These are phyloP conservation scores for Verticillium longisporum DNA, from an alignment of 2,329 filamentous ascomycete species.

Conservation along the genomic window DNA sequence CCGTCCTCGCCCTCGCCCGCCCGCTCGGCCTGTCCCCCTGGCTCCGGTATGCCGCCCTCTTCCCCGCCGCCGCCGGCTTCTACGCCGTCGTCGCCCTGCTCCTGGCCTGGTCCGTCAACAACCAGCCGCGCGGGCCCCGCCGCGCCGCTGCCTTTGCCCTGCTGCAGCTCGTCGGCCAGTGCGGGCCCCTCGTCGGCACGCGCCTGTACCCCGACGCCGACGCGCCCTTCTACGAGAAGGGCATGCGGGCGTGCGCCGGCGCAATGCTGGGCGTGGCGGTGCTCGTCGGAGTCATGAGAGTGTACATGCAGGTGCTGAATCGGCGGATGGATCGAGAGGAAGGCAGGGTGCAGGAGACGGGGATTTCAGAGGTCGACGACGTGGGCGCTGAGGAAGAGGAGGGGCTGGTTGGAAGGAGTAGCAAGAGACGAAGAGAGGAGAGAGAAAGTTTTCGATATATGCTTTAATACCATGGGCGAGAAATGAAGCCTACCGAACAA, in stretches of 20 bases:
- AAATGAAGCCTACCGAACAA: neutral
- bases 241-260: constrained; percentile 55
- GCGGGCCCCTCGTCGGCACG: constrained; percentile 65
- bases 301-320: constrained; percentile 48
- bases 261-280: constrained; percentile 57
- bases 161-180: constrained; percentile 75
- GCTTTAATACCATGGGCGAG: constrained; percentile 23
- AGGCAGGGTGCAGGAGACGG: constrained; percentile 4
- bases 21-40: constrained; percentile 32
- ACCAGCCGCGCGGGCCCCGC: constrained; percentile 61
- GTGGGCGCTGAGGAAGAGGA: neutral
- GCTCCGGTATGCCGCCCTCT: constrained; percentile 67
- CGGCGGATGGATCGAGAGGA: constrained; percentile 29
- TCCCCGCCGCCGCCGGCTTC: constrained; percentile 72
- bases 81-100: constrained; percentile 79
- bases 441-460: constrained; percentile 39
- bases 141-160: constrained; percentile 74
- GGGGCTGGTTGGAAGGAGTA: neutral
- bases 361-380: neutral
- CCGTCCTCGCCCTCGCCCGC: constrained; percentile 54
- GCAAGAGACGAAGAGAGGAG: constrained; percentile 8
- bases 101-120: constrained; percentile 86
- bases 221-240: constrained; percentile 53
- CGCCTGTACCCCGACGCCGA: constrained; percentile 56
- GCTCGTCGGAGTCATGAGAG: constrained; percentile 46